phyloP scores from a whole-genome alignment of 2,329 filamentous ascomycete genomes.

The Epichloe baconii region DNA sequence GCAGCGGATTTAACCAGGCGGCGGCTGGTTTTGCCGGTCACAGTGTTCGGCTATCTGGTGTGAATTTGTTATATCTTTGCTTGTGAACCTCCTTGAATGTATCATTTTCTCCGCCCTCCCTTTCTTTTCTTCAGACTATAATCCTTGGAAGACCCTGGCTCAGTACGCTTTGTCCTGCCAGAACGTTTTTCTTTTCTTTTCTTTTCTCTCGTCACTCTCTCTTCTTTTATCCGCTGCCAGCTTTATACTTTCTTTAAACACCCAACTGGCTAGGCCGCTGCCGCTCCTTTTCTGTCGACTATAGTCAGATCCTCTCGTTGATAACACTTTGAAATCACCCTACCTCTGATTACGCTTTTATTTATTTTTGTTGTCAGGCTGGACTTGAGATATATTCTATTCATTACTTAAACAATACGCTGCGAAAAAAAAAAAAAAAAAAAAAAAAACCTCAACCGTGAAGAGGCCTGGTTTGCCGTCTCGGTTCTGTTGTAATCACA shows the following conservation, averaged over 20 bases:
- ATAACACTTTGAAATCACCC: not conserved
- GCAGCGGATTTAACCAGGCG: not conserved
- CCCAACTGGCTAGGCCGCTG: conserved; percentile 47
- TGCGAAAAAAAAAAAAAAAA: not conserved
- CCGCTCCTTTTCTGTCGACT: conserved; percentile 32
- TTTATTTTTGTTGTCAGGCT: not conserved
- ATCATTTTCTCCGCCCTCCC: not conserved
- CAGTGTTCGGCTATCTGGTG: too few relatives aligned
- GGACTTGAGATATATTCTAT: not conserved
- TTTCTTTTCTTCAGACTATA: conserved; percentile 6
- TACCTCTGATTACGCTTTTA: not conserved
- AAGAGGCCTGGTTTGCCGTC: conserved; percentile 12
- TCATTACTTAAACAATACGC: not conserved
- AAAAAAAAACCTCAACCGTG: conserved; percentile 3
- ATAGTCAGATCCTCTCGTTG: not conserved
- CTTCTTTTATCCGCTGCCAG: conserved; percentile 17
- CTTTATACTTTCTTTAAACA: conserved; percentile 22
- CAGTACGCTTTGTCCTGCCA: conserved; percentile 15
- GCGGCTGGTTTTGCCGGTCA: not conserved
- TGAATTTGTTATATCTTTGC: conserved; percentile 8
- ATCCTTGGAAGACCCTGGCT: not conserved
- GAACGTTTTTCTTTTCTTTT: conserved; percentile 4
- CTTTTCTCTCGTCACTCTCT: conserved; percentile 11
- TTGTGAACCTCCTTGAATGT: not conserved
- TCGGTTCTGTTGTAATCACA: conserved; percentile 1